Percentiles rank a stretch among this genome's conserved stretches.
These are phyloP conservation scores for Dissophora ornata DNA, from an alignment of 192 early-diverging fungal genomes.

Conservation along the genomic window DNA sequence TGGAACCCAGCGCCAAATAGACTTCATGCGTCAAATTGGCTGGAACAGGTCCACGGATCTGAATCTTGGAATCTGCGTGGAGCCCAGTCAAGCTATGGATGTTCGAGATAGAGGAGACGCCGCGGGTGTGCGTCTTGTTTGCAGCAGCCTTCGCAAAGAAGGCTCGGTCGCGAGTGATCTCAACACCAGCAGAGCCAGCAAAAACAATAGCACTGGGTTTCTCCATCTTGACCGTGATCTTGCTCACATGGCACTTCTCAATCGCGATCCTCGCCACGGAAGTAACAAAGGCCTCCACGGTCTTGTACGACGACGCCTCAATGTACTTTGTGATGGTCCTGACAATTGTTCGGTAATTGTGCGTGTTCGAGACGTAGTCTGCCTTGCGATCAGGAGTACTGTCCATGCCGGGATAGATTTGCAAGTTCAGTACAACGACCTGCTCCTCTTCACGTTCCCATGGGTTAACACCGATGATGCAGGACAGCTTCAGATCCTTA, in stretches of 20 bases:
- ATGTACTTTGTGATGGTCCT: slow-evolving; percentile 82
- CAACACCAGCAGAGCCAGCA: slow-evolving; percentile 89
- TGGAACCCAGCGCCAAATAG: slow-evolving; percentile 91
- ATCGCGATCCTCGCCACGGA: slow-evolving; percentile 82
- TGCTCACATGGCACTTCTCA: slow-evolving; percentile 84
- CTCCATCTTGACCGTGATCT: slow-evolving; percentile 90
- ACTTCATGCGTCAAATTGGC: slow-evolving; percentile 65
- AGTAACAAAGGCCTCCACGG: slow-evolving; percentile 93
- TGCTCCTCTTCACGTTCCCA: slow-evolving; percentile 98
- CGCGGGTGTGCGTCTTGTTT: slow-evolving; percentile 27
- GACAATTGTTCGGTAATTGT: slow-evolving; percentile 93
- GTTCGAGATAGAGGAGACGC: slow-evolving; percentile 13
- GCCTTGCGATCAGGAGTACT: slow-evolving; percentile 45
- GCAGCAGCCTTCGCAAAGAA: slow-evolving; percentile 50
- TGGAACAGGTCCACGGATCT: slow-evolving; percentile 39
- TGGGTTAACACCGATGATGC: slow-evolving; percentile 95
- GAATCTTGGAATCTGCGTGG: slow-evolving; percentile 13
- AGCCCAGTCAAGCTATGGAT: slow-evolving; percentile 27
- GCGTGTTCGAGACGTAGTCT: slow-evolving; percentile 76
- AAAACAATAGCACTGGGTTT: slow-evolving; percentile 96
- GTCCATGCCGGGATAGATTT: slow-evolving; percentile 67
- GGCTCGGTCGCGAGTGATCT: slow-evolving; percentile 83
- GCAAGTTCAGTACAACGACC: slow-evolving; percentile 81
- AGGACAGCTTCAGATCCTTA: slow-evolving; percentile 78
- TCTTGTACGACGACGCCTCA: slow-evolving; percentile 90